Evolutionary conservation across 2,329 filamentous ascomycete species (phyloP), one percentile per base, ranked within the genome.

Genomic region (Fonsecaea pedrosoi): DNA sequence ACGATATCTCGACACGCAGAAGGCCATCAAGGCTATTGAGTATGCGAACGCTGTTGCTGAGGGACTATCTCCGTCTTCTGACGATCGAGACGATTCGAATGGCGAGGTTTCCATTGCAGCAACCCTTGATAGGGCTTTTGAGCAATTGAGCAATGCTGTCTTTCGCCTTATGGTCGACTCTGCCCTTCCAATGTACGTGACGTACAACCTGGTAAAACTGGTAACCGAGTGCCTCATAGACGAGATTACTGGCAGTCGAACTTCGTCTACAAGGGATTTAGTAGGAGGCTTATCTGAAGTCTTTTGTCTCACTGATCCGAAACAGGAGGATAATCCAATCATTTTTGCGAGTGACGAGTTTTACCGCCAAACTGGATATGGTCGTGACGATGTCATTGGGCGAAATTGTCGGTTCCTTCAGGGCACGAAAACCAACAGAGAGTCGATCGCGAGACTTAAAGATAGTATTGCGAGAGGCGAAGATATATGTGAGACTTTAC

Each of bases 311-410:
- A 77, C 78, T 1, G 81, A 82, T 71, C 80, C 80, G 9, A 77
- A 76, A 15, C 69, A 79, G 38, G 73, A 75, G 9, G 80, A 82
- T 69, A 82, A 81, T 66, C 80, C 80, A 1, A 81, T 82, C 62
- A 77, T 82, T 1, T 82, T 81, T 69, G 80, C 80, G 37, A 81
- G 78, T 15, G 77, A 81, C 68, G 80, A 80, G 61, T 82, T 82
- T 72, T 82, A 81, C 72, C 76, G 77, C 53, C 78, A 76, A 25
- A 78, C 80, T 2, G 78, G 80, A 48, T 82, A 82, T 66, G 76
- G 77, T 21, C 74, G 73, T 34, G 79, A 82, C 45, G 78, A 81
- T 67, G 76, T 78, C 10, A 78, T 82, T 48, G 80, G 80, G 9
- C 74, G 77, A 15, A 82, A 82, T 61, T 82, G 80, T 67, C 77